A percentile compares a stretch with the other conserved stretches of the same genome.
These are phyloP conservation scores for Austroboletus festivus DNA, from an alignment of 768 basidiomycete genomes.

Conservation along the genomic window DNA sequence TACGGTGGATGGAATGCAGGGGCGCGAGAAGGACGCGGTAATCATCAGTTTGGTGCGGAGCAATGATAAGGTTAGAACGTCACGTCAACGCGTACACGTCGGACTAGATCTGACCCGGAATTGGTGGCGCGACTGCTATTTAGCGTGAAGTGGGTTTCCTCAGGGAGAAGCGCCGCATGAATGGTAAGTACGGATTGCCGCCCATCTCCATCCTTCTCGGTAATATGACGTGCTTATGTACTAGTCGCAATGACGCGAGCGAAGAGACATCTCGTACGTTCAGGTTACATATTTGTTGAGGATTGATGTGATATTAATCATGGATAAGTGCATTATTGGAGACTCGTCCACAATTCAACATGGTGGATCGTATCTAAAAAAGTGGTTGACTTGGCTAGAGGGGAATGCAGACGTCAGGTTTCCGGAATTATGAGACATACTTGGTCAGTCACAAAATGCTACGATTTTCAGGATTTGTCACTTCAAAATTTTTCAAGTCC, in stretches of 20 bases:
- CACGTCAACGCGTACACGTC: background rate
- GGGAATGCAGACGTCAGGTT: conserved; percentile 86
- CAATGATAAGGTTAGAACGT: conserved; percentile 64
- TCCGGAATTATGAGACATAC: too few species aligned
- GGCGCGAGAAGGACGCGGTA: conserved; percentile 91
- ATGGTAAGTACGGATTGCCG: conserved; percentile 50
- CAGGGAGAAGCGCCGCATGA: conserved; percentile 87
- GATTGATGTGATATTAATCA: background rate
- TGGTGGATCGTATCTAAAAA: conserved; percentile 79
- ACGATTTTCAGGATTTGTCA: too few species aligned
- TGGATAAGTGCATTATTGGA: conserved; percentile 78
- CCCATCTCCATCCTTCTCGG: too few species aligned
- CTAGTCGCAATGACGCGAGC: conserved; percentile 91
- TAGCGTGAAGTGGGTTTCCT: conserved; percentile 92
- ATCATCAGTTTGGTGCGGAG: conserved; percentile 91
- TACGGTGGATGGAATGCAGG: conserved; percentile 96
- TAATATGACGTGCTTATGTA: background rate
- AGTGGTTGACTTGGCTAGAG: conserved; percentile 92
- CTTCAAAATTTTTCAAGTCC: too few species aligned
- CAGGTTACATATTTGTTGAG: background rate
- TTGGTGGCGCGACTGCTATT: background rate
- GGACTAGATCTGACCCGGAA: background rate
- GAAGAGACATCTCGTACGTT: conserved; percentile 78
- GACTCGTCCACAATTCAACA: conserved; percentile 89
- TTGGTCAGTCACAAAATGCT: too few species aligned